Percentiles rank a stretch among this genome's conserved stretches.
Evolutionary conservation across 768 basidiomycete species (phyloP).

Genomic region (Russula abietina): DNA sequence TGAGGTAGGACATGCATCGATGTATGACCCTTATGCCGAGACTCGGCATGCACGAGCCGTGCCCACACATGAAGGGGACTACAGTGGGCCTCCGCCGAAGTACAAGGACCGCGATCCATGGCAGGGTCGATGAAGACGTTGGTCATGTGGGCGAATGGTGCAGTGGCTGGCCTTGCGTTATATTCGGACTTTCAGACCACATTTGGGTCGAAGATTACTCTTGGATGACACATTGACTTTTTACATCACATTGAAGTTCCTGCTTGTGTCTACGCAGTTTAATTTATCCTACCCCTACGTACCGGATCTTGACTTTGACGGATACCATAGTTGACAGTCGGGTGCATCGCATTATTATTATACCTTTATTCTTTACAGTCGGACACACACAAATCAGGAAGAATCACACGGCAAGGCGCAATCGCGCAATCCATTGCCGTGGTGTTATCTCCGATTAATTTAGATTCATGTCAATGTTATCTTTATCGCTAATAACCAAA

Average conservation of each 20-base stretch:
- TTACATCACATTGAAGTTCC: background rate
- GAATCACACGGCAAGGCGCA: too few relatives aligned
- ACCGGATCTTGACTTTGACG: background rate
- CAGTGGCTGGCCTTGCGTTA: background rate
- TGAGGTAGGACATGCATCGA: background rate
- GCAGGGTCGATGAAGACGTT: background rate
- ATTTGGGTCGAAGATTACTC: background rate
- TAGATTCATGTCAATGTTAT: too few relatives aligned
- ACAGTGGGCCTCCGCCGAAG: background rate
- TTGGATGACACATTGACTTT: background rate
- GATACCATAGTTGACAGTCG: background rate
- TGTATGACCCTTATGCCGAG: background rate
- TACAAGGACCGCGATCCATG: conserved; percentile 3
- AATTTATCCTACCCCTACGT: background rate
- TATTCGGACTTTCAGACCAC: background rate
- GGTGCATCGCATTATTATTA: background rate
- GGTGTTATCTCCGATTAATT: too few relatives aligned
- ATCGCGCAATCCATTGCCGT: too few relatives aligned
- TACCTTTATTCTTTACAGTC: background rate
- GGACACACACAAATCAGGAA: too few relatives aligned
- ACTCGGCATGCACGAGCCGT: background rate
- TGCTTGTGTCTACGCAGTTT: background rate
- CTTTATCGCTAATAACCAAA: too few relatives aligned
- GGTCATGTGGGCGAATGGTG: background rate
- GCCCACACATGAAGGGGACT: background rate